A percentile compares a stretch with the other conserved stretches of the same genome.
Evolutionary conservation across 176 grass and related monocot species (phyloP).

Genomic region (Carex littledalei): DNA sequence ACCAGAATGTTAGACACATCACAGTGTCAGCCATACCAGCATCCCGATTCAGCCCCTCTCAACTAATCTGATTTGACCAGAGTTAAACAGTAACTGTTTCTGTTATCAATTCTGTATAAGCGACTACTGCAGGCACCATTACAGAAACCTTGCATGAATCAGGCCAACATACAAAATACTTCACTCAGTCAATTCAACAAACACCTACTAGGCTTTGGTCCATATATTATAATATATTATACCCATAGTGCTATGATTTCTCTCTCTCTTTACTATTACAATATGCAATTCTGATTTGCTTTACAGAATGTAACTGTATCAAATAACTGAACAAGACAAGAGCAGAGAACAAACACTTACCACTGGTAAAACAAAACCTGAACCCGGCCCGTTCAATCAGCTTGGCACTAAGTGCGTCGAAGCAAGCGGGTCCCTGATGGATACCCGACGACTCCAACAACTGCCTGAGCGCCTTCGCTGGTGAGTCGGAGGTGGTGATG

Average conservation of each 20-base stretch:
- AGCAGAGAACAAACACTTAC: constrained; percentile 33
- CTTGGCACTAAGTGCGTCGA: constrained; percentile 78
- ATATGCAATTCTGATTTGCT: not conserved
- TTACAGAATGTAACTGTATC: not conserved
- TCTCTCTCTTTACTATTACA: too few relatives aligned
- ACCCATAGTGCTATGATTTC: not conserved
- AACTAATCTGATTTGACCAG: too few relatives aligned
- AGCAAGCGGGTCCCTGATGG: constrained; percentile 85
- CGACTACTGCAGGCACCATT: too few relatives aligned
- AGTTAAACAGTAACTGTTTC: too few relatives aligned
- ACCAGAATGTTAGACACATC: too few relatives aligned
- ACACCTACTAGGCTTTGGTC: not conserved
- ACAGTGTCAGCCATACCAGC: too few relatives aligned
- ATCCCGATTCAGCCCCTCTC: too few relatives aligned
- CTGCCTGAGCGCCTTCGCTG: constrained; percentile 40
- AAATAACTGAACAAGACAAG: not conserved
- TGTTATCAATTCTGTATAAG: too few relatives aligned
- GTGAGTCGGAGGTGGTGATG: constrained; percentile 13
- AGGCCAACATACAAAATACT: not conserved
- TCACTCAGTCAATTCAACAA: not conserved
- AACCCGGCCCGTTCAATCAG: constrained; percentile 76
- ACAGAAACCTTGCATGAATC: too few relatives aligned
- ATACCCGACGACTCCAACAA: constrained; percentile 45
- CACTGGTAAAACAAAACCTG: constrained; percentile 72
- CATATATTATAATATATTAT: too few relatives aligned